A percentile compares a stretch with the other conserved stretches of the same genome.
Conservation (phyloP, 768 basidiomycete genomes). For the Chlorophyllum brunneum region DNA sequence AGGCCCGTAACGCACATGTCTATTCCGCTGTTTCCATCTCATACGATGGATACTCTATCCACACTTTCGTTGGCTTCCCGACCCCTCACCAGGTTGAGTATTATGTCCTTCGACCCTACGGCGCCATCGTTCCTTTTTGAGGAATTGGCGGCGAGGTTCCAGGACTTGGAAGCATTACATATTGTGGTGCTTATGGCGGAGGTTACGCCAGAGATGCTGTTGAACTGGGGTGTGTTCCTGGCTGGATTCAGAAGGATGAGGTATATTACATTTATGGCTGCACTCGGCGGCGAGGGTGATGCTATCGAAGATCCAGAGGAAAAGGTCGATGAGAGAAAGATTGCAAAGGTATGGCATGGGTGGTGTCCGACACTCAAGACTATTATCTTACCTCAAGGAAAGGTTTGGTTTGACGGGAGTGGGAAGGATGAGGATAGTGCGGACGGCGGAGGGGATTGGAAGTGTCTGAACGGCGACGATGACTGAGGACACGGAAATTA, state of each 20-base stretch:
- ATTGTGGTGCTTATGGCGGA: conserved; percentile 51
- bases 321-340: conserved; percentile 40
- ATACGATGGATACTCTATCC: conserved; percentile 37
- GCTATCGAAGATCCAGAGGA: conserved; percentile 16
- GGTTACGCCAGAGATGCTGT: conserved; percentile 35
- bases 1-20: conserved; percentile 49
- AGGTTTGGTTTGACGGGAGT: conserved; percentile 52
- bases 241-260: conserved; percentile 35
- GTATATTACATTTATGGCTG: conserved; percentile 32
- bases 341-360: conserved; percentile 52
- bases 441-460: conserved; percentile 10
- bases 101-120: conserved; percentile 53
- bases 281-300: conserved; percentile 29
- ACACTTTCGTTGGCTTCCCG: conserved; percentile 34
- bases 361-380: conserved; percentile 60
- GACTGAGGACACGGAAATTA: background rate
- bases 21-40: conserved; percentile 45
- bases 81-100: conserved; percentile 46
- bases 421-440: background rate
- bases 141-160: conserved; percentile 44
- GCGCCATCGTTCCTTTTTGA: conserved; percentile 41
- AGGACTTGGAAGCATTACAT: conserved; percentile 55
- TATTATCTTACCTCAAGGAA: conserved; percentile 59
- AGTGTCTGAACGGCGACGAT: conserved; percentile 12
- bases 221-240: conserved; percentile 33